These are phyloP conservation scores for Entomortierella parvispora DNA, from an alignment of 192 early-diverging fungal species.

Conservation along the genomic window DNA sequence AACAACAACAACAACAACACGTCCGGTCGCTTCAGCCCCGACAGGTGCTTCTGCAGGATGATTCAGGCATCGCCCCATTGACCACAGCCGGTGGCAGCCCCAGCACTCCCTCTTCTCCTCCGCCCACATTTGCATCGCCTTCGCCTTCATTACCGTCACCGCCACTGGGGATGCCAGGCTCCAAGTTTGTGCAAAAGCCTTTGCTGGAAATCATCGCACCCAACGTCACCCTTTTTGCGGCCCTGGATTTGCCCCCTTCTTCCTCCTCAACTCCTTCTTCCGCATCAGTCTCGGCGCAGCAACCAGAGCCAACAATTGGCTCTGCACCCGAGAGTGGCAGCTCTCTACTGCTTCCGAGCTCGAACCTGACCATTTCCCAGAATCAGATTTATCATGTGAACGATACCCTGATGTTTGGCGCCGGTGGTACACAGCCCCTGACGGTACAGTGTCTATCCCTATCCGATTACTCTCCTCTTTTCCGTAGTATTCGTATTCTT, in stretches of 20 bases:
- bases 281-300: background rate
- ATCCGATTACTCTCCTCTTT: no score
- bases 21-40: background rate
- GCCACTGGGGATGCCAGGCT: background rate
- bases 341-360: constrained; percentile 24
- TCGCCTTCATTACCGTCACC: background rate
- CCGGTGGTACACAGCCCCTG: constrained; percentile 29
- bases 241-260: constrained; percentile 2
- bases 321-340: background rate
- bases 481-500: no score
- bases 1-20: background rate
- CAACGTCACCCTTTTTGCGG: constrained; percentile 12
- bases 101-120: background rate
- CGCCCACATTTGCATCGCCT: constrained; percentile 3
- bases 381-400: constrained; percentile 42
- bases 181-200: no score
- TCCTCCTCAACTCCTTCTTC: constrained; percentile 1
- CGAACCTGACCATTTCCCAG: constrained; percentile 14
- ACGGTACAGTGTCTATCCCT: constrained; percentile 16
- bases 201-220: constrained; percentile 5
- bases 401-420: constrained; percentile 37
- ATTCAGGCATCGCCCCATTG: no score
- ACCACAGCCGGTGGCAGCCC: background rate
- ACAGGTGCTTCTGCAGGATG: background rate
- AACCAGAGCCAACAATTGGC: background rate